Base-by-base conservation (phyloP, 2,329 filamentous ascomycete genomes). In the Sporothrix mexicana region DNA sequence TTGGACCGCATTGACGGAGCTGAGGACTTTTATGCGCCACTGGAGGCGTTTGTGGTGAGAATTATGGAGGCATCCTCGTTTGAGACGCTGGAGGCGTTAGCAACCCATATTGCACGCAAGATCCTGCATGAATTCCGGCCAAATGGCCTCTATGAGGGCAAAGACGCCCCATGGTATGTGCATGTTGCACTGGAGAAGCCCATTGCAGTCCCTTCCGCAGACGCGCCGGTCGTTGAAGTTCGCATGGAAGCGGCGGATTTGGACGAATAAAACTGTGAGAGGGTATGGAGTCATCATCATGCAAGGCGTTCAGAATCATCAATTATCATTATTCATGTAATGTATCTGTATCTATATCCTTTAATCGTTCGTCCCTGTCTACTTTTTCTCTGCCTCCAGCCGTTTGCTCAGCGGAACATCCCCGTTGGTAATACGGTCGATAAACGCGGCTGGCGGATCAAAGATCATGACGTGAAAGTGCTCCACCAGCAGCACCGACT, bases 401-500 rank as follows among this genome's bases (percentile, higher is more conserved):
- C 84, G 86, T 73, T 84, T 83, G 75, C 85, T 86, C 78, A 92
- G 84, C 1, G 93, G 90, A 61, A 92, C 84, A 82, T 97, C 94
- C 13, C 90, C 91, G 51, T 88, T 84, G 6, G 94, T 97, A 74
- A 97, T 86, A 72, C 89, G 83, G 69, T 84, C 83, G 62, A 97
- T 82, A 76, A 97, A 93, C 3, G 84, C 85, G 53, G 85, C 84
- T 77, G 95, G 90, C 0, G 94, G 91, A 77, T 93, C 86, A 80
- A 91, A 92, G 71, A 98, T 84, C 94, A 98, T 94, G 78, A 98
- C 91, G 81, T 98, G 95, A 79, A 98, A 96, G 80, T 98, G 95
- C 84, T 98, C 95, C 12, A 98, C 89, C 0, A 92, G 90, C 77
- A 94, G 89, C 41, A 98, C 89, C 30, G 92, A 96, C 84, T 97